Evolutionary conservation across 176 grass and related monocot species (phyloP).

Genomic region (Tillandsia fasciculata): DNA sequence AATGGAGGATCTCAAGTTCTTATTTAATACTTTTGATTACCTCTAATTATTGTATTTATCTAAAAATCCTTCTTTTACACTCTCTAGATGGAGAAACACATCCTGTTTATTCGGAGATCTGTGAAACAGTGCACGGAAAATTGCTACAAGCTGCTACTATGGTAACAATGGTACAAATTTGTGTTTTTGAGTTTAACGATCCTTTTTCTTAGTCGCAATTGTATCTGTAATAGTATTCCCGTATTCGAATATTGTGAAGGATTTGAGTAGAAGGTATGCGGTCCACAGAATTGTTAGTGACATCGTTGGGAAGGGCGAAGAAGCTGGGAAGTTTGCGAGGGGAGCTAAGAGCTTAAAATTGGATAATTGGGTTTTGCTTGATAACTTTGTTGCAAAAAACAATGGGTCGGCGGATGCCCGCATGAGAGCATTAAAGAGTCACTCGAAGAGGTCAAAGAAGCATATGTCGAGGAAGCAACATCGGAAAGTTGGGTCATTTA

Average conservation of each 20-base stretch:
- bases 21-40: background rate
- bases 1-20: background rate
- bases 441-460: slow-evolving; percentile 46
- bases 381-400: slow-evolving; percentile 46
- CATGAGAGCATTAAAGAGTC: slow-evolving; percentile 38
- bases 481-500: slow-evolving; percentile 53
- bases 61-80: background rate
- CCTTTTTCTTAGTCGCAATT: background rate
- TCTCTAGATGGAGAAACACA: slow-evolving; percentile 34
- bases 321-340: slow-evolving; percentile 36
- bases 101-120: slow-evolving; percentile 35
- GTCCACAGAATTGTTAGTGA: slow-evolving; percentile 42
- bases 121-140: slow-evolving; percentile 26
- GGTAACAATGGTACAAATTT: slow-evolving; percentile 3
- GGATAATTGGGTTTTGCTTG: slow-evolving; percentile 45
- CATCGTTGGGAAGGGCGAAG: slow-evolving; percentile 54
- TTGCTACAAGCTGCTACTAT: slow-evolving; percentile 19
- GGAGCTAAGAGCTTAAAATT: slow-evolving; percentile 47
- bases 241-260: slow-evolving; percentile 20
- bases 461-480: slow-evolving; percentile 66
- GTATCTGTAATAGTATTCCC: background rate
- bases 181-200: background rate
- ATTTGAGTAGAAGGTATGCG: slow-evolving; percentile 21
- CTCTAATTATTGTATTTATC: too few species aligned
- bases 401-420: slow-evolving; percentile 37